A percentile compares a stretch with the other conserved stretches of the same genome.
Evolutionary conservation across 257 asterid genomes (phyloP).

Genomic region (Solanum arcanum): DNA sequence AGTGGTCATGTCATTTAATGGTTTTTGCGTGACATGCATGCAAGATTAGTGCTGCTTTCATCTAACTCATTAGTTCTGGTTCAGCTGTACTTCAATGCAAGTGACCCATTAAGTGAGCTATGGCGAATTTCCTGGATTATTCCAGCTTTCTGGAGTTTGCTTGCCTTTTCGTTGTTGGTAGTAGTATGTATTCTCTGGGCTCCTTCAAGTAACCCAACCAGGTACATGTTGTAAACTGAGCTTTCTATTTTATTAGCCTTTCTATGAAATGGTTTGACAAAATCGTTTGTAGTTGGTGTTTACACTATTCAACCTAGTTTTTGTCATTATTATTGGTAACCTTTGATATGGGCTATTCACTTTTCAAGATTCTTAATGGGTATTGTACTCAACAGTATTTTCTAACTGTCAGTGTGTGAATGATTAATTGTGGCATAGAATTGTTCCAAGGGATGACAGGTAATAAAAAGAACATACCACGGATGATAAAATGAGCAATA

Average conservation of each 20-base stretch:
- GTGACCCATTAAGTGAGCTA: constrained; percentile 38
- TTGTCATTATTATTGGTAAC: neutral
- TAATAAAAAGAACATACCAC: neutral
- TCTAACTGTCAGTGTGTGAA: neutral
- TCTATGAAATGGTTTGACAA: neutral
- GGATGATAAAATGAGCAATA: neutral
- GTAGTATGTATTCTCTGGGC: constrained; percentile 31
- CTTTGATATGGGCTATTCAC: neutral
- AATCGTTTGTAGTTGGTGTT: neutral
- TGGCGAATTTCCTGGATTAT: constrained; percentile 37
- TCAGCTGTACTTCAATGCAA: constrained; percentile 41
- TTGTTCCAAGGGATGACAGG: neutral
- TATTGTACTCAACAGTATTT: neutral
- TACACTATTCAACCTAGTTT: neutral
- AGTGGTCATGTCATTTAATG: neutral
- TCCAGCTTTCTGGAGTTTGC: constrained; percentile 35
- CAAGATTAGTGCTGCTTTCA: neutral
- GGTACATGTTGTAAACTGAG: neutral
- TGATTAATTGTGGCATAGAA: neutral
- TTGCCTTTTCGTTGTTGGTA: constrained; percentile 17
- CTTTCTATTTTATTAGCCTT: neutral
- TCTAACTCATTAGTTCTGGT: neutral
- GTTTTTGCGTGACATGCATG: neutral
- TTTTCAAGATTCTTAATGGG: neutral
- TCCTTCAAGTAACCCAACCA: constrained; percentile 27